phyloP scores from a whole-genome alignment of 1,284 basidiomycete genomes.

The Nidula niveotomentosa region DNA sequence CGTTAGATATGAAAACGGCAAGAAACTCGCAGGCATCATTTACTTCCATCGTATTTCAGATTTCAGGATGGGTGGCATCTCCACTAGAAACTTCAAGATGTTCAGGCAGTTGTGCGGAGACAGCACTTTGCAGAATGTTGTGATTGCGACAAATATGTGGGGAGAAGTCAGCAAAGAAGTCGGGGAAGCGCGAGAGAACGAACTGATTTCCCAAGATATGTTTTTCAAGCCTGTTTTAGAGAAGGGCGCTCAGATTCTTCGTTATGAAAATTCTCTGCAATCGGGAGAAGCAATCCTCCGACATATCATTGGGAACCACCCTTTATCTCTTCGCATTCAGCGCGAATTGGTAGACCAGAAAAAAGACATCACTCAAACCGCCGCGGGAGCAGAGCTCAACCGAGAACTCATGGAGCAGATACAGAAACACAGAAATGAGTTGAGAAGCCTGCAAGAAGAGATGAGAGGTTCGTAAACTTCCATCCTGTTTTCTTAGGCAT shows the following conservation, averaged over 20 bases:
- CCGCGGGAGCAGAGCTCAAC: conserved; percentile 37
- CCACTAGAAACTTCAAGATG: conserved; percentile 43
- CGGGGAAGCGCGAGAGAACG: conserved; percentile 31
- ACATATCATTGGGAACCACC: conserved; percentile 26
- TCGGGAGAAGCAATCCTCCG: conserved; percentile 27
- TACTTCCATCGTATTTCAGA: conserved; percentile 55
- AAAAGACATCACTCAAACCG: conserved; percentile 35
- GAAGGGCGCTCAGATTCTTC: conserved; percentile 32
- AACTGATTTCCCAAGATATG: conserved; percentile 29
- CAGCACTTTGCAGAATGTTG: conserved; percentile 41
- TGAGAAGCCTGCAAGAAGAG: conserved; percentile 32
- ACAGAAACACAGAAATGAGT: conserved; percentile 30
- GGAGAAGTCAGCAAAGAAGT: conserved; percentile 27
- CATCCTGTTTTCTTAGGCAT: background rate
- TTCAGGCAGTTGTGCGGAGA: conserved; percentile 50
- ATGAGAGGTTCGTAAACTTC: conserved; percentile 20
- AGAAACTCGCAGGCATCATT: conserved; percentile 43
- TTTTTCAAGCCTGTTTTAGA: conserved; percentile 41
- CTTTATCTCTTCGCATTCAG: conserved; percentile 37
- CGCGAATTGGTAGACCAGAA: conserved; percentile 37
- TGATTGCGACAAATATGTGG: conserved; percentile 51
- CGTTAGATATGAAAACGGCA: conserved; percentile 27
- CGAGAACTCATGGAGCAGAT: conserved; percentile 33
- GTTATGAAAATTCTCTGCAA: conserved; percentile 27
- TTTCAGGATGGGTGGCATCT: conserved; percentile 40